Evolutionary conservation across 306 rosid genomes (phyloP), one percentile per base, ranked within the genome.

Genomic region (Parietaria judaica): DNA sequence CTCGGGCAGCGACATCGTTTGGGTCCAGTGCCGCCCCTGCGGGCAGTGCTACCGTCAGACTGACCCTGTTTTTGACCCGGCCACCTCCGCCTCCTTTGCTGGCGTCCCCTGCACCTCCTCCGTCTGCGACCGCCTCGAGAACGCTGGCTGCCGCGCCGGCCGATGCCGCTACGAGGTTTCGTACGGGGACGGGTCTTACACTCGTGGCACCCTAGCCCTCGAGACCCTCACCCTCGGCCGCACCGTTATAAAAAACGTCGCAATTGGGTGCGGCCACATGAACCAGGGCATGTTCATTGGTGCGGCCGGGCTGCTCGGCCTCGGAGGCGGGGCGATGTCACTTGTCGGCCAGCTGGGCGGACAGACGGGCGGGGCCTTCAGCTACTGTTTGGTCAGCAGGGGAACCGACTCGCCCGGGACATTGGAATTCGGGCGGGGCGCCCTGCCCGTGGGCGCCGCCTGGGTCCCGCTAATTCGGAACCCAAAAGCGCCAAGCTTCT

Each of bases 11-110:
- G 97, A 90, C 53, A 75, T 90, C 5, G 85, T 90, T 0, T 90
- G 97, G 97, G 85, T 90, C 31, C 97, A 90, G 58, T 90, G 97
- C 54, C 80, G 83, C 54, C 97, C 97, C 11, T 90, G 97, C 39
- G 56, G 37, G 54, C 81, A 81, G 37, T 90, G 97, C 47, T 90
- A 87, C 70, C 90, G 67, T 35, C 97, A 90, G 56, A 70, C 87
- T 62, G 96, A 87, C 74, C 97, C 96, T 1, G 84, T 90, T 5
- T 90, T 87, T 61, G 84, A 90, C 70, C 97, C 97, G 15, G 86
- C 90, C 6, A 41, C 14, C 0, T 90, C 97, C 8, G 78, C 89
- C 1, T 81, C 97, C 1, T 90, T 56, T 43, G 1, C 78, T n/a
- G 81, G 84, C 1, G 79, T 90, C n/a, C 38, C 96, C 0, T 90